phyloP scores from a whole-genome alignment of 2,329 filamentous ascomycete genomes.

The Colletotrichum tofieldiae region DNA sequence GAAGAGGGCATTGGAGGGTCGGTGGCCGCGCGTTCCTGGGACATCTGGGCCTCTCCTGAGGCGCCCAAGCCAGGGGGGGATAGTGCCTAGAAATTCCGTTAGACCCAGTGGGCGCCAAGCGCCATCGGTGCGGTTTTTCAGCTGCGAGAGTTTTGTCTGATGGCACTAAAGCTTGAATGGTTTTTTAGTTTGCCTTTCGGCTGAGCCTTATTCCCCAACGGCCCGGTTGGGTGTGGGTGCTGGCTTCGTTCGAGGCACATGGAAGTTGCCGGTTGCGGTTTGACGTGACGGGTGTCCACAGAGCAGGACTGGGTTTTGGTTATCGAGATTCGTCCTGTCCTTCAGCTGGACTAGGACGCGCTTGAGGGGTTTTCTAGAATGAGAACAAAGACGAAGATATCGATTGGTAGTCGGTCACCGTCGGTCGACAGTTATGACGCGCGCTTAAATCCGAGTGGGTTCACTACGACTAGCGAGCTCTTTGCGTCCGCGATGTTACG shows the following conservation, averaged over 20 bases:
- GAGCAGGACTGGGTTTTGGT: neutral
- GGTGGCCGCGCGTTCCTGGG: conserved; percentile 35
- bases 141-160: neutral
- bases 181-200: neutral
- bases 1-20: neutral
- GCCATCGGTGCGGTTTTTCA: neutral
- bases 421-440: neutral
- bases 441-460: neutral
- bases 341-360: neutral
- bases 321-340: neutral
- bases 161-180: neutral
- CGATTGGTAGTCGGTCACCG: no score
- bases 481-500: no score
- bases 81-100: conserved; percentile 5
- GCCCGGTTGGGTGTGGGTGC: neutral
- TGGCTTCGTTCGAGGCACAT: neutral
- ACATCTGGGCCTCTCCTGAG: neutral
- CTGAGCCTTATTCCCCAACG: neutral
- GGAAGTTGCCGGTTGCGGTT: conserved; percentile 16
- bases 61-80: neutral
- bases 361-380: neutral
- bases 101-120: conserved; percentile 22
- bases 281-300: neutral
- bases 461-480: no score
- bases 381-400: neutral